Evolutionary conservation across 768 basidiomycete genomes (phyloP).

Genomic region (Podaxis sp.): DNA sequence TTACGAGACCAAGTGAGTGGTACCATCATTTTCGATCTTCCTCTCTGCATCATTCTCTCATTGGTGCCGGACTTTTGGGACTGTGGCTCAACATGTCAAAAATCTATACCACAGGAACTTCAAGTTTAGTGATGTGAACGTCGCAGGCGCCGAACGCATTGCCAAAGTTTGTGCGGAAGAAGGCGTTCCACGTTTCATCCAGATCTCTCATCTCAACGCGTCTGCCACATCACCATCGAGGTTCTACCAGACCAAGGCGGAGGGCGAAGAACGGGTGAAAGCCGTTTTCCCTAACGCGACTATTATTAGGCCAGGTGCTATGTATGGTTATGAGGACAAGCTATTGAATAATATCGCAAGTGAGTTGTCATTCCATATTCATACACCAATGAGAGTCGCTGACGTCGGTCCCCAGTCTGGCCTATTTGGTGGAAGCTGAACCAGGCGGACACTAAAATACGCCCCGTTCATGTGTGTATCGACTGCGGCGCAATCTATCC

Average conservation of each 20-base stretch:
- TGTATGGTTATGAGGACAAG: constrained; percentile 97
- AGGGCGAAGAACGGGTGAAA: constrained; percentile 86
- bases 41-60: neutral
- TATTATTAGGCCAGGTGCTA: constrained; percentile 78
- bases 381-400: constrained; percentile 8
- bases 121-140: constrained; percentile 77
- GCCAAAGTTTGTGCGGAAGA: constrained; percentile 75
- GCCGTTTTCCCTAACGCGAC: constrained; percentile 83
- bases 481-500: constrained; percentile 15
- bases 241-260: constrained; percentile 88
- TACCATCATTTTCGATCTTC: constrained; percentile 8
- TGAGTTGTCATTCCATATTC: constrained; percentile 37
- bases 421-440: constrained; percentile 96
- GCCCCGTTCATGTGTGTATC: constrained; percentile 83
- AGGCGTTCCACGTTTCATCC: constrained; percentile 85
- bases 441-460: constrained; percentile 79
- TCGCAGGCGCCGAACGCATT: constrained; percentile 79
- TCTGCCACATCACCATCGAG: constrained; percentile 71
- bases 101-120: constrained; percentile 68
- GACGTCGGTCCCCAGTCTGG: constrained; percentile 56
- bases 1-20: constrained; percentile 87
- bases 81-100: constrained; percentile 7
- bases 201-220: constrained; percentile 95
- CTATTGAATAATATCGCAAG: constrained; percentile 89
- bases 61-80: constrained; percentile 10